Evolutionary conservation across 257 asterid genomes (phyloP), one percentile per base, ranked within the genome.

Genomic region (Agastache rugosa): DNA sequence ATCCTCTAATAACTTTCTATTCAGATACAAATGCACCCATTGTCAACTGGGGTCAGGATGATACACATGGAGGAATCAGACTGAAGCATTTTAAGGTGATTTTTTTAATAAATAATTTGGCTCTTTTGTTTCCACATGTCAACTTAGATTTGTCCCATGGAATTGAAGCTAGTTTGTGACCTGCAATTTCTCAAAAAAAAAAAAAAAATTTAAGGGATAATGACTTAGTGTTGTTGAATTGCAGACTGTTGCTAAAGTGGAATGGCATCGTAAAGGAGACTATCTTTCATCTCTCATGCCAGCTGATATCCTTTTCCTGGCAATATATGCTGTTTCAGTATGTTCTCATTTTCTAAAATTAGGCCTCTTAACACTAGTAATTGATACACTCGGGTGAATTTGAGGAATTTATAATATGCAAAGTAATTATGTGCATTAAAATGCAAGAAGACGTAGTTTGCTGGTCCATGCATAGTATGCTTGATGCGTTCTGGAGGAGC

Each of bases 261-360:
- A 92, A 68, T 95, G 99, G 99, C 98, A 95, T 82, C 96, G 99
- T 41, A 90, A 85, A 83, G 99, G 99, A 80, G 98, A 92, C 82
- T 92, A 92, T 84, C 85, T 95, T 74, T 89, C 99, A 41, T 82
- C 93, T 27, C 89, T 92, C 50, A 83, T 89, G 93, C 98, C 99
- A 31, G 77, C 88, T 89, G 99, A 95, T 95, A 92, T 95, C 99
- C 99, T 95, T 92, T 87, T 74, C 34, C 58, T 41, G 44, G 63
- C 79, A 35, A 61, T 76, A 31, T 35, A 34, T 75, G 58, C 51
- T 9, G 51, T 77, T 70, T 73, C 56, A 58, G 29, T 54, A 20
- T 63, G 27, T 59, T 17, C 27, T 6, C 47, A 34, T 14, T 69
- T 64, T 63, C 22, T 19, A 60, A 2, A 62, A 39, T 48, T 54